These are phyloP conservation scores for Penicillium tannophilum DNA, from an alignment of 495 filamentous ascomycete species.

Conservation along the genomic window DNA sequence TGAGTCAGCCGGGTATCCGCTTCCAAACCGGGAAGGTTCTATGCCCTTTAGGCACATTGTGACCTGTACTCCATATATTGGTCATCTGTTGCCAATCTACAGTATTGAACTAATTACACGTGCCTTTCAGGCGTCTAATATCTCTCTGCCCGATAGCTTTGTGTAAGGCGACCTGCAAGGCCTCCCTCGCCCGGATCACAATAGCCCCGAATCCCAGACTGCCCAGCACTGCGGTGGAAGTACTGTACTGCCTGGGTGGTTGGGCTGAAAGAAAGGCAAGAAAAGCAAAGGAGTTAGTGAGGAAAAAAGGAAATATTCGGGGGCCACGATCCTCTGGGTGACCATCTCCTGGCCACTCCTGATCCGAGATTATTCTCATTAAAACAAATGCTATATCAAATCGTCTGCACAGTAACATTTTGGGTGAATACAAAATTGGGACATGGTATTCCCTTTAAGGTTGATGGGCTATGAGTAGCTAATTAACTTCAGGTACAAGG, in stretches of 20 bases:
- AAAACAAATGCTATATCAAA: too few species aligned
- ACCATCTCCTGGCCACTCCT: too few species aligned
- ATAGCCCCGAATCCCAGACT: background rate
- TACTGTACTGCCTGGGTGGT: background rate
- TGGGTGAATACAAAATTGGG: background rate
- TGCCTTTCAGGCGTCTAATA: too few species aligned
- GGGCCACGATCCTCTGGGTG: too few species aligned
- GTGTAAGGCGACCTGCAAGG: background rate
- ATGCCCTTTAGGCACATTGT: background rate
- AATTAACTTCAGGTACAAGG: background rate
- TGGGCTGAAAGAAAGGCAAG: slow-evolving; percentile 1
- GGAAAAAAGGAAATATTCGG: background rate
- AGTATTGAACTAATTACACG: background rate
- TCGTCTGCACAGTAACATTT: background rate
- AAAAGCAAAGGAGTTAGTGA: background rate
- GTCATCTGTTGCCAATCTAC: background rate
- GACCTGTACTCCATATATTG: background rate
- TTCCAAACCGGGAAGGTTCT: background rate
- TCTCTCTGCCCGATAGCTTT: background rate
- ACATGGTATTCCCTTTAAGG: background rate
- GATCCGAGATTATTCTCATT: too few species aligned
- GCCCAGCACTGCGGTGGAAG: background rate
- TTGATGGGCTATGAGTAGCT: background rate
- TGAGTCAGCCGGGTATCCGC: slow-evolving; percentile 9
- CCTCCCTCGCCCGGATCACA: slow-evolving; percentile 1